Percentiles rank a stretch among this genome's conserved stretches.
Conservation (phyloP, 495 filamentous ascomycete genomes). For the Tuber microsphaerosporum region DNA sequence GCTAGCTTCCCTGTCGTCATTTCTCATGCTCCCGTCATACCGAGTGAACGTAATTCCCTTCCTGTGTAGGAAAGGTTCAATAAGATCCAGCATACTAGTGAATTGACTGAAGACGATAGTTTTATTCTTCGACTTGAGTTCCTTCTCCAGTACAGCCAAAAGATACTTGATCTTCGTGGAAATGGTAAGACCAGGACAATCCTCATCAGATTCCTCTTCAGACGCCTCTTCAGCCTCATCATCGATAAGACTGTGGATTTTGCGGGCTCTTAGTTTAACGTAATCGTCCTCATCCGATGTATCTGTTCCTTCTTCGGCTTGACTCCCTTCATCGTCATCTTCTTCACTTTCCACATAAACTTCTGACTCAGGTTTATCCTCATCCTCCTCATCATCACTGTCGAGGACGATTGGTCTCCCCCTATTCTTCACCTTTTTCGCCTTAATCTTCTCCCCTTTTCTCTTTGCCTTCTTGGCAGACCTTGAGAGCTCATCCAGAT, state of each 20-base stretch:
- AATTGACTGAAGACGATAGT: constrained; percentile 98
- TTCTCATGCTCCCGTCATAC: constrained; percentile 93
- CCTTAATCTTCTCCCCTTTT: constrained; percentile 36
- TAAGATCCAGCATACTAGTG: constrained; percentile 80
- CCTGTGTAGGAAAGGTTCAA: constrained; percentile 78
- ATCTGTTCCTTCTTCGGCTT: constrained; percentile 41
- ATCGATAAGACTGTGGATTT: constrained; percentile 33
- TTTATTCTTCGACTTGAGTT: constrained; percentile 66
- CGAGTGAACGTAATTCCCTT: constrained; percentile 70
- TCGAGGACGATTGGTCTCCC: constrained; percentile 43
- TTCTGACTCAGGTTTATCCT: constrained; percentile 13
- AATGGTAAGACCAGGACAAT: constrained; percentile 47
- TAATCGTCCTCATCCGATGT: constrained; percentile 43
- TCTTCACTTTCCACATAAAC: constrained; percentile 28
- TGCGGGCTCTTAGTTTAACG: constrained; percentile 28
- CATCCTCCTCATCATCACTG: constrained; percentile 50
- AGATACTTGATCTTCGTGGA: constrained; percentile 89
- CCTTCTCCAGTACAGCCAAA: constrained; percentile 69
- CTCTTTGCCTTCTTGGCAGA: constrained; percentile 41
- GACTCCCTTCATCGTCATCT: constrained; percentile 31
- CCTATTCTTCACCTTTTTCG: constrained; percentile 39
- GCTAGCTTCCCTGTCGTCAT: constrained; percentile 83
- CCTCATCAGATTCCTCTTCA: constrained; percentile 31
- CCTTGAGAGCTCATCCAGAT: constrained; percentile 47
- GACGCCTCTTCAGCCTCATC: constrained; percentile 33